Evolutionary conservation across 2,329 filamentous ascomycete species (phyloP).

Genomic region (Hortaea werneckii): DNA sequence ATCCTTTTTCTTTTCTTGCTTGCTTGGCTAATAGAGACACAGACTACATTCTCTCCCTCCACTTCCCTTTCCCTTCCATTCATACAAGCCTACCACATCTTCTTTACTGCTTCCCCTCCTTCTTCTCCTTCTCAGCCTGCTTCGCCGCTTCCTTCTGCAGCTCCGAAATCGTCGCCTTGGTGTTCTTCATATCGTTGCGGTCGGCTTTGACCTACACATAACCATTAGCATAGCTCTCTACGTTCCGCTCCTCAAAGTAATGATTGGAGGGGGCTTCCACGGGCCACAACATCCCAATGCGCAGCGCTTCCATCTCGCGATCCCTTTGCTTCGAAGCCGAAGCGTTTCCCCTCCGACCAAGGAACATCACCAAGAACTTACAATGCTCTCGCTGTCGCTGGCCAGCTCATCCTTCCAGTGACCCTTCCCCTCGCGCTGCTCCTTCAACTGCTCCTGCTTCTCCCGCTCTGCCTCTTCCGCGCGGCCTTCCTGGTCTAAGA

Average conservation of each 20-base stretch:
- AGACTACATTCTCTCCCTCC: no score
- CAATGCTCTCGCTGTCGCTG: constrained; percentile 66
- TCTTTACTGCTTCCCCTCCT: constrained; percentile 1
- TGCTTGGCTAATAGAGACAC: no score
- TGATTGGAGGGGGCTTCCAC: no score
- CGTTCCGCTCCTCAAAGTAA: no score
- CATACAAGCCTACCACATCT: no score
- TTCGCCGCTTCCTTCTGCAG: constrained; percentile 27
- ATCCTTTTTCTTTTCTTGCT: no score
- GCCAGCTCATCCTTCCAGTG: constrained; percentile 72
- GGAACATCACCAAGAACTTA: constrained; percentile 30
- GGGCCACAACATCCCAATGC: no score
- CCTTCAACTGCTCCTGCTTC: constrained; percentile 53
- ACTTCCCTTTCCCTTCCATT: no score
- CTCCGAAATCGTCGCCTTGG: constrained; percentile 22
- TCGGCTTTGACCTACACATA: constrained; percentile 26
- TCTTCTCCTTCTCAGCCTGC: constrained; percentile 19
- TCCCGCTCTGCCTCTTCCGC: constrained; percentile 35
- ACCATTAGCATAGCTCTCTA: background rate
- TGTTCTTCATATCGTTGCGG: constrained; percentile 21
- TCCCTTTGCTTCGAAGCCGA: no score
- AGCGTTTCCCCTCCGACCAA: no score
- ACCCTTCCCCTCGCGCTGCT: constrained; percentile 49
- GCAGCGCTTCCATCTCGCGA: no score
- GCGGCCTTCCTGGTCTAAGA: constrained; percentile 34